phyloP scores from a whole-genome alignment of 148 eudicot genomes.

The Rhododendron simsii region DNA sequence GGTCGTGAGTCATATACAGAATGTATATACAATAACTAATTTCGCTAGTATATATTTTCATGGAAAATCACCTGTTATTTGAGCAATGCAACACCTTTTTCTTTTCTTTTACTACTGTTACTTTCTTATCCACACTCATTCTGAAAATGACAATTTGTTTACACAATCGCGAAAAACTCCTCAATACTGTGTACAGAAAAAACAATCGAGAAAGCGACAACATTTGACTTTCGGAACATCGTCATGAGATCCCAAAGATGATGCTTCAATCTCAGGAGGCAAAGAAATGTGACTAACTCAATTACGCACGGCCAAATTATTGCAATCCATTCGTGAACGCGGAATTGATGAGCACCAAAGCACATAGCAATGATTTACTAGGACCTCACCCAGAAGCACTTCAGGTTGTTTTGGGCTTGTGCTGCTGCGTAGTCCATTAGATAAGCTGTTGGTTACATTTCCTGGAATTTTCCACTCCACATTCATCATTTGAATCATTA shows the following conservation, averaged over 20 bases:
- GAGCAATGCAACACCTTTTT: neutral
- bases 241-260: neutral
- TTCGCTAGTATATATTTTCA: neutral
- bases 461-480: neutral
- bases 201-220: neutral
- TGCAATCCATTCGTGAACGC: neutral
- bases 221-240: slow-evolving; percentile 11
- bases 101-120: neutral
- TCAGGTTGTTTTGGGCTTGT: neutral
- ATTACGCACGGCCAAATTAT: slow-evolving; percentile 1
- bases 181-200: neutral
- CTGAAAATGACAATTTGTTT: neutral
- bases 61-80: neutral
- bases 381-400: neutral
- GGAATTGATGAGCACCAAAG: neutral
- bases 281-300: neutral
- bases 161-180: neutral
- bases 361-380: neutral
- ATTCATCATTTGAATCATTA: neutral
- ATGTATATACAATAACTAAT: neutral
- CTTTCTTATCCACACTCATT: neutral
- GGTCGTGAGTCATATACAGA: no score
- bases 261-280: slow-evolving; percentile 13
- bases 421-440: neutral
- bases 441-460: neutral